Base-by-base conservation (phyloP, 306 rosid species). In the Carpinus viminea region DNA sequence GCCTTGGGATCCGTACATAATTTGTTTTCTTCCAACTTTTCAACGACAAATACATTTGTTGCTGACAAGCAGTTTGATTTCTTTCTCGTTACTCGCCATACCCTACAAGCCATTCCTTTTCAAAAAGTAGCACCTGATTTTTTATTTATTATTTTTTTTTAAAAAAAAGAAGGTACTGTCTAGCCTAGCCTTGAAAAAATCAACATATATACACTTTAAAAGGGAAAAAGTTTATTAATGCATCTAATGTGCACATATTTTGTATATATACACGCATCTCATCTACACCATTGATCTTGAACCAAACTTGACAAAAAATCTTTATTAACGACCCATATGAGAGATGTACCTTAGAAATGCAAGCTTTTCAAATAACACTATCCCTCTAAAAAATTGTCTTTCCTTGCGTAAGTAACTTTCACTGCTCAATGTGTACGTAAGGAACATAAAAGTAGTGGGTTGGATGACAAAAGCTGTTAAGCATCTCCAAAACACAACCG, bases 91-190 rank as follows among this genome's bases (percentile, higher is more conserved):
- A 70, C 60, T 69, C 70, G 45, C 54, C 62, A 51, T 55, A 60
- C 79, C 36, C 80, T 71, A 34, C 86, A 84, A 80, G 84, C 53
- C 59, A 84, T 79, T 74, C 85, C 77, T 84, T 85, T 84, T 78
- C 72, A 76, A 68, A 85, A 85, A 65, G 86, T 64, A 43, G 17
- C 16, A 17, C 78, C 62, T 76, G 26, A 24, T 24, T n/a, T n/a
- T n/a, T n/a, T n/a, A n/a, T n/a, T n/a, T n/a, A n/a, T n/a, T n/a
- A n/a, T n/a, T n/a, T n/a, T n/a, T n/a, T n/a, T n/a, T n/a, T n/a
- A n/a, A 24, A 24, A 24, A 24, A 24, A 24, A 24, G 26, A 24
- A 74, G 38, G 72, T 54, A 34, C 69, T 38, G 8, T 1, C 8
- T 50, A 26, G 54, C 79, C 8, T 50, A 26, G 54, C 79, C 76